phyloP scores from a whole-genome alignment of 768 basidiomycete species.

The Candolleomyces eurysporus region DNA sequence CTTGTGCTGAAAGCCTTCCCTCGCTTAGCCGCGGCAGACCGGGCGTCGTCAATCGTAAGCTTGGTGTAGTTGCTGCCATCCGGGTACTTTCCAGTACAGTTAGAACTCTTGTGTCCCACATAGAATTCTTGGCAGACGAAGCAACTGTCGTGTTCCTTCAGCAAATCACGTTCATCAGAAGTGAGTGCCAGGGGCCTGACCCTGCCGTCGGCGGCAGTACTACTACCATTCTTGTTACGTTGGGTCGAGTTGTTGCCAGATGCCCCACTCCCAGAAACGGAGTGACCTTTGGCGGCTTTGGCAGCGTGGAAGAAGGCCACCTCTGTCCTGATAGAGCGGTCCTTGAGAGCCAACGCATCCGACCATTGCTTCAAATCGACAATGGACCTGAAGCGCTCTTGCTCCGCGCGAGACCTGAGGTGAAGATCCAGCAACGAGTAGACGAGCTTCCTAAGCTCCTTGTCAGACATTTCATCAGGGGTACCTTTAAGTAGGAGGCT shows the following conservation, averaged over 20 bases:
- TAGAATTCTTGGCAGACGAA: slow-evolving; percentile 13
- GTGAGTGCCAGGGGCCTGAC: slow-evolving; percentile 8
- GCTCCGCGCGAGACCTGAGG: neutral
- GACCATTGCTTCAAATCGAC: neutral
- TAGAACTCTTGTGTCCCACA: slow-evolving; percentile 2
- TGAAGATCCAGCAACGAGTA: neutral
- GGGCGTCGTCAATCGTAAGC: slow-evolving; percentile 3
- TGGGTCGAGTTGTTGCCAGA: too few relatives aligned
- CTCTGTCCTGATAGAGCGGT: too few relatives aligned
- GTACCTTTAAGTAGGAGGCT: neutral
- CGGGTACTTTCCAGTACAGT: slow-evolving; percentile 10
- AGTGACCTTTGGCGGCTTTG: too few relatives aligned
- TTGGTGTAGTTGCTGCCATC: neutral
- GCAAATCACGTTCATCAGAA: slow-evolving; percentile 7
- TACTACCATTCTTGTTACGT: neutral
- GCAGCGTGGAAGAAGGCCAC: too few relatives aligned
- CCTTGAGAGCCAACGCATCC: neutral
- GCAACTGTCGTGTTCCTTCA: slow-evolving; percentile 15
- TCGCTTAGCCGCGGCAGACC: neutral
- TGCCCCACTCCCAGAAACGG: neutral
- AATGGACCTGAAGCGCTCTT: neutral
- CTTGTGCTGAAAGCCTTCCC: slow-evolving; percentile 36
- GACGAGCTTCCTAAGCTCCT: neutral
- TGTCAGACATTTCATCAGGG: neutral
- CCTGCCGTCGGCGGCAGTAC: neutral